phyloP scores from a whole-genome alignment of 164 flowering plant genomes.

The Warburgia ugandensis region DNA sequence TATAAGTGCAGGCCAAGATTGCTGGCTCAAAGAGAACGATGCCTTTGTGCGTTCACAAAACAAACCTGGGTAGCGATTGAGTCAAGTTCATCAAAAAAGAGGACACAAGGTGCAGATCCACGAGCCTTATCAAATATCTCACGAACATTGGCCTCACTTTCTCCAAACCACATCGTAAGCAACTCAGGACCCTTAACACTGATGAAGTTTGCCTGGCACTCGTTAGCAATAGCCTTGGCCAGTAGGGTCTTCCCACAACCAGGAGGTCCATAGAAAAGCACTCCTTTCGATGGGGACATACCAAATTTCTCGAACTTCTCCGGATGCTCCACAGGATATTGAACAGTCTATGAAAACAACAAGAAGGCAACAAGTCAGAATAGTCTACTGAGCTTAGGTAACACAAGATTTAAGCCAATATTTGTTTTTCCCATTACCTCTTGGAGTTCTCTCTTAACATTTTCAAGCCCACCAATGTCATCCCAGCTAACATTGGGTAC shows the following conservation, averaged over 20 bases:
- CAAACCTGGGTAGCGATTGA: conserved; percentile 87
- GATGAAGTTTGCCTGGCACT: conserved; percentile 85
- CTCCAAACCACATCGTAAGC: conserved; percentile 96
- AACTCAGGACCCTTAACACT: conserved; percentile 86
- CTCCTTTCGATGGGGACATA: conserved; percentile 92
- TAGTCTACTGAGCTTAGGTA: not conserved
- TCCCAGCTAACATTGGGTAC: conserved; percentile 83
- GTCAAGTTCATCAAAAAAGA: conserved; percentile 85
- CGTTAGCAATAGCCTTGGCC: conserved; percentile 89
- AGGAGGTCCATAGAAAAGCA: conserved; percentile 87
- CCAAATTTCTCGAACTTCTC: conserved; percentile 91
- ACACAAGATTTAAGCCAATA: not conserved
- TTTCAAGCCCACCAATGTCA: conserved; percentile 84
- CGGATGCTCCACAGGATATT: conserved; percentile 96
- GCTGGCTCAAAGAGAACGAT: not conserved
- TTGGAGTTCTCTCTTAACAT: conserved; percentile 86
- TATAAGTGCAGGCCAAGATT: not conserved
- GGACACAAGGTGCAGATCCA: conserved; percentile 79
- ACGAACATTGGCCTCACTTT: conserved; percentile 85
- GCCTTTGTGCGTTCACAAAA: not conserved
- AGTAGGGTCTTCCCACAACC: conserved; percentile 88
- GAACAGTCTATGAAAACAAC: conserved; percentile 48
- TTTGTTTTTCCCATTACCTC: conserved; percentile 37
- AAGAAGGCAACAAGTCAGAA: not conserved
- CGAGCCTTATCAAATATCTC: conserved; percentile 94